phyloP scores from a whole-genome alignment of 2,329 filamentous ascomycete genomes.

The Aspergillus tamarii region DNA sequence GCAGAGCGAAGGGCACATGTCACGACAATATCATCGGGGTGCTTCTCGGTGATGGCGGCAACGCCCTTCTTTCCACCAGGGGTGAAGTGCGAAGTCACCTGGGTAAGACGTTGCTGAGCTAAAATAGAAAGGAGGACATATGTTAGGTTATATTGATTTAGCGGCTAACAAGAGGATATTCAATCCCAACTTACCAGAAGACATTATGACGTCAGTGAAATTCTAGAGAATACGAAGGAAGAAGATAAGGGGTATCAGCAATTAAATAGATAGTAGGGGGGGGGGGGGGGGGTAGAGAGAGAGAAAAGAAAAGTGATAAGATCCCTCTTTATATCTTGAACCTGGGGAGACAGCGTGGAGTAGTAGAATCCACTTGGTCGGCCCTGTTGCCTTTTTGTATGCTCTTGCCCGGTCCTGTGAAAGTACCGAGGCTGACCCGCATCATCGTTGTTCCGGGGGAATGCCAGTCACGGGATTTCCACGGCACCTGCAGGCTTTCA shows the following conservation, averaged over 20 bases:
- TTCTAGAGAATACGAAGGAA: slow-evolving; percentile 2
- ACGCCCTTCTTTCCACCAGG: slow-evolving; percentile 41
- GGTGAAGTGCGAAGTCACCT: slow-evolving; percentile 61
- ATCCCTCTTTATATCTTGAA: slow-evolving; percentile 20
- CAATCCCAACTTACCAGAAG: slow-evolving; percentile 39
- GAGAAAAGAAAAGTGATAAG: slow-evolving; percentile 10
- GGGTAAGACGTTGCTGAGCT: slow-evolving; percentile 63
- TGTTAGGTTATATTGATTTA: not conserved
- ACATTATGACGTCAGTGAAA: slow-evolving; percentile 41
- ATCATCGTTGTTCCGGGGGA: slow-evolving; percentile 29
- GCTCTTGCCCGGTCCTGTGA: slow-evolving; percentile 22
- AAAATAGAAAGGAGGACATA: slow-evolving; percentile 5
- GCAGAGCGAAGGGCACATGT: slow-evolving; percentile 90
- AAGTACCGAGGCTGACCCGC: slow-evolving; percentile 37
- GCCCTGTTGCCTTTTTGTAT: slow-evolving; percentile 25
- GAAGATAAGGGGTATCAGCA: slow-evolving; percentile 8
- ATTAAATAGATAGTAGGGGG: slow-evolving; percentile 2
- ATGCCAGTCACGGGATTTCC: slow-evolving; percentile 29
- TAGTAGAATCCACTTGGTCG: slow-evolving; percentile 13
- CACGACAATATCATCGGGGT: slow-evolving; percentile 76
- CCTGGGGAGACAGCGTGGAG: slow-evolving; percentile 11
- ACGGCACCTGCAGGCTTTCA: slow-evolving; percentile 18
- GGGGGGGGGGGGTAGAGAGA: too few species aligned
- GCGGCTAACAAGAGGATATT: not conserved
- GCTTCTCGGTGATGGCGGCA: slow-evolving; percentile 48